phyloP scores from a whole-genome alignment of 805 yeast species.

The Metschnikowia continentalis region DNA sequence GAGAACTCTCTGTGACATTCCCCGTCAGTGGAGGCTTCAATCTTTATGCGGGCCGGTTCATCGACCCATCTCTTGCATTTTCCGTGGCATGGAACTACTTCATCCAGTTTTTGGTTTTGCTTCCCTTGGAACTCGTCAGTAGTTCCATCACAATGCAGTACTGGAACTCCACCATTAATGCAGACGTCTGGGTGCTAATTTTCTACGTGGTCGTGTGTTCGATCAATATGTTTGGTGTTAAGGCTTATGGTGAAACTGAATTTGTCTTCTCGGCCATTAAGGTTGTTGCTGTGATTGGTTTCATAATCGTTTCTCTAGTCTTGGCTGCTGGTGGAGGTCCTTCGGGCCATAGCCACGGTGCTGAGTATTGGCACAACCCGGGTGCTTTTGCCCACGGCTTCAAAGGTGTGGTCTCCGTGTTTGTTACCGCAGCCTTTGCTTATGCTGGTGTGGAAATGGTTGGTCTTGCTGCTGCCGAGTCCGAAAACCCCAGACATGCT shows the following conservation, averaged over 20 bases:
- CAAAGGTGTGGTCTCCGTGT: slow-evolving; percentile 69
- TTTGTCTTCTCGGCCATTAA: slow-evolving; percentile 46
- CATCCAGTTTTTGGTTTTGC: slow-evolving; percentile 58
- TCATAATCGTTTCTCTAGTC: slow-evolving; percentile 45
- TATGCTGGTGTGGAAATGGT: slow-evolving; percentile 73
- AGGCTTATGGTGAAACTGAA: slow-evolving; percentile 56
- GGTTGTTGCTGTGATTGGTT: slow-evolving; percentile 46
- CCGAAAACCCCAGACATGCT: slow-evolving; percentile 60
- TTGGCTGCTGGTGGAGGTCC: slow-evolving; percentile 56
- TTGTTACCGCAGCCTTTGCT: slow-evolving; percentile 74
- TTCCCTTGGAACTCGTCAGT: slow-evolving; percentile 62
- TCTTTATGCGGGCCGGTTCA: slow-evolving; percentile 48
- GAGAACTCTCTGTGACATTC: slow-evolving; percentile 17
- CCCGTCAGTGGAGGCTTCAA: slow-evolving; percentile 54
- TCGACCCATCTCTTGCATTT: slow-evolving; percentile 56
- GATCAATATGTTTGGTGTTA: slow-evolving; percentile 51
- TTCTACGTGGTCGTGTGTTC: slow-evolving; percentile 45
- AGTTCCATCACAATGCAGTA: slow-evolving; percentile 37
- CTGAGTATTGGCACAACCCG: slow-evolving; percentile 55
- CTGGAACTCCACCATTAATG: slow-evolving; percentile 16
- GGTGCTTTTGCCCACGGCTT: slow-evolving; percentile 67
- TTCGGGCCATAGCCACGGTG: slow-evolving; percentile 52
- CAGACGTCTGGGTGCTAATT: slow-evolving; percentile 47
- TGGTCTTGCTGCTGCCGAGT: slow-evolving; percentile 76
- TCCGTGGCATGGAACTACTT: slow-evolving; percentile 62